phyloP scores from a whole-genome alignment of 2,329 filamentous ascomycete species.

The Massarina eburnea region DNA sequence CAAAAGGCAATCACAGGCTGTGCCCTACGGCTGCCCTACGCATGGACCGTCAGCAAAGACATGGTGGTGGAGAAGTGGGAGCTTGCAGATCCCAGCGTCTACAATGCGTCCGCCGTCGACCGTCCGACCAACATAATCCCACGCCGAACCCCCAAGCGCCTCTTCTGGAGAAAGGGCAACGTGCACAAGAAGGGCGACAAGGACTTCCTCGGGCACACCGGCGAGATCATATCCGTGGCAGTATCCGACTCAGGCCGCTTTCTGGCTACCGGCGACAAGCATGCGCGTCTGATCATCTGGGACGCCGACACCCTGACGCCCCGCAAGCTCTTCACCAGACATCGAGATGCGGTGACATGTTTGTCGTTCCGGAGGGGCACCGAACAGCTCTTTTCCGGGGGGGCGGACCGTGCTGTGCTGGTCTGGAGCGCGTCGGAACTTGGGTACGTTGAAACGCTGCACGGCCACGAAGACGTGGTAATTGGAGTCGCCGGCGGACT shows the following conservation, averaged over 20 bases:
- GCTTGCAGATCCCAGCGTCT: slow-evolving; percentile 59
- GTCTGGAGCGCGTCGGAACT: slow-evolving; percentile 91
- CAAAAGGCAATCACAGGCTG: slow-evolving; percentile 77
- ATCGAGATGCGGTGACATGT: slow-evolving; percentile 83
- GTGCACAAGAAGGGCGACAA: slow-evolving; percentile 61
- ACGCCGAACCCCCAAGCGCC: slow-evolving; percentile 63
- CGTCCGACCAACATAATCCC: slow-evolving; percentile 50
- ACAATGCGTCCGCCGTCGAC: slow-evolving; percentile 19
- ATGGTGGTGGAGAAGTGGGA: slow-evolving; percentile 86
- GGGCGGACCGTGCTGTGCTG: slow-evolving; percentile 90
- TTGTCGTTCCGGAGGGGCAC: slow-evolving; percentile 82
- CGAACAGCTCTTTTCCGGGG: slow-evolving; percentile 90
- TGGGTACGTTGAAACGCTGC: slow-evolving; percentile 92
- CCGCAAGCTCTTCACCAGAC: slow-evolving; percentile 83
- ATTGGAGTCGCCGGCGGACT: slow-evolving; percentile 67
- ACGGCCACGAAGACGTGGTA: slow-evolving; percentile 92
- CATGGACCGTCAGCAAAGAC: slow-evolving; percentile 89
- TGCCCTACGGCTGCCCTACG: slow-evolving; percentile 75
- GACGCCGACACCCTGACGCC: slow-evolving; percentile 77
- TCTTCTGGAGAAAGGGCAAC: slow-evolving; percentile 65
- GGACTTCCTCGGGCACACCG: slow-evolving; percentile 70
- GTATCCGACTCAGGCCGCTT: slow-evolving; percentile 88
- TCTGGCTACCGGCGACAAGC: slow-evolving; percentile 84
- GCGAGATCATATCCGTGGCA: slow-evolving; percentile 78
- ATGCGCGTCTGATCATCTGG: slow-evolving; percentile 85